Base-by-base conservation (phyloP, 2,329 filamentous ascomycete genomes). In the Clarireedia hainanense region DNA sequence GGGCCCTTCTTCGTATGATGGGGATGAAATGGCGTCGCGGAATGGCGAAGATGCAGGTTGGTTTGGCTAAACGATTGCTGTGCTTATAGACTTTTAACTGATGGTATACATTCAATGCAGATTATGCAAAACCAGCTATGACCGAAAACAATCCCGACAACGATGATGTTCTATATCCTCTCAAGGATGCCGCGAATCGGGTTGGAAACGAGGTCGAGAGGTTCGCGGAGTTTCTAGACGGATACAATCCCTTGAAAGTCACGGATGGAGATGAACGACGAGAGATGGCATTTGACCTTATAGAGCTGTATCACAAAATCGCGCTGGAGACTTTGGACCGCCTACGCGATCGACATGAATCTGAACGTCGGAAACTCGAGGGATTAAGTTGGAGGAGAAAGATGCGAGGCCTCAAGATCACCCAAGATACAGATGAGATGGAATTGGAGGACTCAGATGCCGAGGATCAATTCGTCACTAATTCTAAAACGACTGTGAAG, bases 201-300 rank as follows among this genome's bases (percentile, higher is more conserved):
- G 83, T 89, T 34, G 87, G 88, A 50, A 83, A 85, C 59, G 90
- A 96, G 71, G 89, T 95, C 57, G 90, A 96, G 72, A 80, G 83
- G 46, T 96, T 96, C 68, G 91, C 91, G 39, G 86, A 88, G 67
- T 81, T 83, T 51, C 79, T 96, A 23, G 91, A 96, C 72, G 80
- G 83, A 54, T 92, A 91, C 70, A 79, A 75, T 72, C 84, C 65
- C 63, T 77, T 70, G 64, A 75, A 65, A 65, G 74, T 62, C 71
- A 76, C 61, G 67, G 74, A 58, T 60, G 72, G 61, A 49, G 69
- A 77, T 30, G 81, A 86, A 57, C 77, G 80, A 67, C 81, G 82
- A 67, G 78, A 80, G 47, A 80, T 84, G 58, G 80, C 89, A n/a
- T 78, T 89, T 64, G 79, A 83, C 50, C 76, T 95, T 4, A 77